Percentiles rank a stretch among this genome's conserved stretches.
Conservation (phyloP, 345 rosid species). For the Durio zibethinus region DNA sequence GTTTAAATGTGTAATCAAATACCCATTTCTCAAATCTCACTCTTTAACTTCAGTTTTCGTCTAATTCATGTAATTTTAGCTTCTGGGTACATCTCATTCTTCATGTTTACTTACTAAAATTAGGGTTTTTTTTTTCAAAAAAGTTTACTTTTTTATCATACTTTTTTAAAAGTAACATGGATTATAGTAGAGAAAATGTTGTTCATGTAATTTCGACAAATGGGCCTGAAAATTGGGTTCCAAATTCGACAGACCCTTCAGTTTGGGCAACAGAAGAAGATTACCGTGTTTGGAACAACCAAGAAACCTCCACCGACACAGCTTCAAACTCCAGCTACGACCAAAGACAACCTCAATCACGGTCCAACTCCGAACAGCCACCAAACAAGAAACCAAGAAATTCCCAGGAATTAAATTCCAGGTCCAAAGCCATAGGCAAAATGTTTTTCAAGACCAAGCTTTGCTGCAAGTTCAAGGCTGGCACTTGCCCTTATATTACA, state of each 20-base stretch:
- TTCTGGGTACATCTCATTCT: slow-evolving; percentile 1
- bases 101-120: not conserved
- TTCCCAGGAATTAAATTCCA: slow-evolving; percentile 47
- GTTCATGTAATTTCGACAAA: slow-evolving; percentile 52
- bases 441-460: slow-evolving; percentile 81
- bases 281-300: slow-evolving; percentile 59
- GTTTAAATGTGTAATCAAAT: not conserved
- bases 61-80: slow-evolving; percentile 14
- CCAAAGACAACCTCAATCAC: slow-evolving; percentile 31
- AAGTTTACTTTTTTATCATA: not conserved
- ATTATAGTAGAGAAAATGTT: slow-evolving; percentile 53
- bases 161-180: slow-evolving; percentile 33
- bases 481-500: slow-evolving; percentile 69
- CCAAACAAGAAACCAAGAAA: slow-evolving; percentile 60
- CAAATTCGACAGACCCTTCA: slow-evolving; percentile 46
- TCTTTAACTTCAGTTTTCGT: slow-evolving; percentile 10
- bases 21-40: slow-evolving; percentile 30
- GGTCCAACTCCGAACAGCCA: slow-evolving; percentile 46
- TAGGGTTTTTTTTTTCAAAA: slow-evolving; percentile 33
- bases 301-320: slow-evolving; percentile 31
- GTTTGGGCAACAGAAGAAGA: slow-evolving; percentile 99
- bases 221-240: slow-evolving; percentile 58
- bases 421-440: slow-evolving; percentile 61
- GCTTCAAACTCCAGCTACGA: slow-evolving; percentile 49
- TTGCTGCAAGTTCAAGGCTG: slow-evolving; percentile 67